Evolutionary conservation across 169 alveolate genomes (phyloP), one percentile per base, ranked within the genome.

Genomic region (Babesia gibsoni): DNA sequence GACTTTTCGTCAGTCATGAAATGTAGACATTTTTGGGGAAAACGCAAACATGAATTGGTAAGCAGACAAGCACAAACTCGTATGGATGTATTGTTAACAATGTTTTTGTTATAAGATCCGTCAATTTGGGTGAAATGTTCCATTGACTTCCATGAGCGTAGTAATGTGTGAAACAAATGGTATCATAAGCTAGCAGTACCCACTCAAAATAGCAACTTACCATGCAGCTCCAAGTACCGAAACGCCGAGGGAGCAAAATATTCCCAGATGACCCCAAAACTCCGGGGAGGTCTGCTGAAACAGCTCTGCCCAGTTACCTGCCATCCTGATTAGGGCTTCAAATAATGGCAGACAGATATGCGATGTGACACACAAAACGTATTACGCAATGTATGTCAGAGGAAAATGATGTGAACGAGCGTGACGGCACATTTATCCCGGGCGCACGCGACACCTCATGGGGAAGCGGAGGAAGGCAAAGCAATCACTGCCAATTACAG

Each of bases 171-270:
- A n/a, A n/a, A n/a, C n/a, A n/a, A n/a, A n/a, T n/a, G n/a, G n/a
- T n/a, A n/a, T n/a, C n/a, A n/a, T n/a, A n/a, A n/a, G n/a, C n/a
- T n/a, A n/a, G n/a, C n/a, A n/a, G n/a, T n/a, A n/a, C n/a, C n/a
- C n/a, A n/a, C n/a, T n/a, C n/a, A n/a, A n/a, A n/a, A n/a, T n/a
- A n/a, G n/a, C 65, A 49, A 35, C 79, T n/a, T 88, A 88, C 99
- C 98, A 94, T 33, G 98, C 98, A 30, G 99, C 98, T 46, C 99
- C 99, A 18, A 93, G 83, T 39, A 94, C 94, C 8, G 98, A 94
- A 27, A 95, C 89, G 37, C 95, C 96, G 39, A 96, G 89, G 16
- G 98, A 92, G 33, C 93, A 66, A 0, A 94, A 97, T 36, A 95
- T 91, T 27, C 99, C 99, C 29, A 93, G 59, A 84, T 93, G 86